Evolutionary conservation across 495 filamentous ascomycete species (phyloP).

Genomic region (Xylaria longipes): DNA sequence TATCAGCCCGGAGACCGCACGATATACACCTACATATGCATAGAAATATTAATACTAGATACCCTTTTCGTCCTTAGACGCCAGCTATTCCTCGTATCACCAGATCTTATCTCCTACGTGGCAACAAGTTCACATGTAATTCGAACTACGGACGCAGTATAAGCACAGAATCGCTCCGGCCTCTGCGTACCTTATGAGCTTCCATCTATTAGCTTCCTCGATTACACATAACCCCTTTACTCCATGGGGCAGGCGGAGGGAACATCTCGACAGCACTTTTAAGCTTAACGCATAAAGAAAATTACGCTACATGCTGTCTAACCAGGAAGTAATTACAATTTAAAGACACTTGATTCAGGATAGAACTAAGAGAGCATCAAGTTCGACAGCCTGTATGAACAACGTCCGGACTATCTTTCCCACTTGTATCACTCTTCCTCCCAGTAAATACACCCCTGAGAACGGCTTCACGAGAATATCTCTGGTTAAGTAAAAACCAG

Average conservation of each 20-base stretch:
- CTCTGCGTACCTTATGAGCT: background rate
- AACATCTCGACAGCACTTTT: background rate
- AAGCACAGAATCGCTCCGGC: background rate
- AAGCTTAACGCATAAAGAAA: background rate
- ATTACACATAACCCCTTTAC: background rate
- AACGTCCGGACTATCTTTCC: too few species aligned
- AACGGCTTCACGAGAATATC: too few species aligned
- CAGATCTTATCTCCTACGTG: background rate
- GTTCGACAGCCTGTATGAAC: background rate
- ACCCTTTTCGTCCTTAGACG: constrained; percentile 1
- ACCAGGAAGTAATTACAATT: background rate
- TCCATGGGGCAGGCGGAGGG: background rate
- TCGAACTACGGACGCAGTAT: background rate
- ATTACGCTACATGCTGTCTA: background rate
- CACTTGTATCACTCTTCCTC: too few species aligned
- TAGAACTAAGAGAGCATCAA: background rate
- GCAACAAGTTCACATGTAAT: background rate
- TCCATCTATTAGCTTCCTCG: background rate
- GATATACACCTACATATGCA: background rate
- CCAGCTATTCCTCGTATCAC: background rate
- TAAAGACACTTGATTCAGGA: background rate
- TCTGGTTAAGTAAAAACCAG: too few species aligned
- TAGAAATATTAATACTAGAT: constrained; percentile 10
- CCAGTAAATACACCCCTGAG: too few species aligned
- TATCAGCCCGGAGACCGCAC: background rate